Evolutionary conservation across 2,329 filamentous ascomycete species (phyloP), one percentile per base, ranked within the genome.

Genomic region (Hymenoscyphus scutula): DNA sequence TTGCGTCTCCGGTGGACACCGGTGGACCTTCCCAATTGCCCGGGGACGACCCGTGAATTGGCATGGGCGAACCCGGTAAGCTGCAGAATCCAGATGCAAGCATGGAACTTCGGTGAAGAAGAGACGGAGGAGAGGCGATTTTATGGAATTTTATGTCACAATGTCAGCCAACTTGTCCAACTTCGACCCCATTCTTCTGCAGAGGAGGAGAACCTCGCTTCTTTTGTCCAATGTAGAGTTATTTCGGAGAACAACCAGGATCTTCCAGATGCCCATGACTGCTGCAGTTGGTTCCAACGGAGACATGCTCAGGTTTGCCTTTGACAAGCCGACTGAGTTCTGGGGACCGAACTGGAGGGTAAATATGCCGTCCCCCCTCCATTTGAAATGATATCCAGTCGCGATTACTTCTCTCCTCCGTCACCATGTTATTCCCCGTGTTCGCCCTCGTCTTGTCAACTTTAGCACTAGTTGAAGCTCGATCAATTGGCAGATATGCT

Each of bases 401-500:
- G 25, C 30, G 32, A 34, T 59, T 19, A 15, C 48, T 54, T n/a
- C 19, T 29, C 29, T 60, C 17, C n/a, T 13, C 23, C 11, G 5
- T 29, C 34, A 55, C 38, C 48, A 60, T 54, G 48, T 25, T 37
- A 45, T 30, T 54, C 13, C 34, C 58, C n/a, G 34, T 27, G n/a
- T 5, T 38, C 15, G 10, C 51, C 13, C 15, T 60, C 27, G 15
- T 60, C 7, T 29, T 60, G 19, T 54, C 48, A 5, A 45, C 58
- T 41, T n/a, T 51, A 6, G 30, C 23, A 41, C 58, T 30, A 25
- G 41, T 55, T 30, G 48, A 60, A 15, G 58, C 48, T n/a, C 58
- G 58, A 25, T 54, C 59, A 25, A 13, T 3, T 81, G 74, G 62
- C 6, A 66, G 45, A 59, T 54, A 59, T 61, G 60, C 64, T 8